Conservation (phyloP, 2,329 filamentous ascomycete species). For the Torrubiellomyces zombiae region DNA sequence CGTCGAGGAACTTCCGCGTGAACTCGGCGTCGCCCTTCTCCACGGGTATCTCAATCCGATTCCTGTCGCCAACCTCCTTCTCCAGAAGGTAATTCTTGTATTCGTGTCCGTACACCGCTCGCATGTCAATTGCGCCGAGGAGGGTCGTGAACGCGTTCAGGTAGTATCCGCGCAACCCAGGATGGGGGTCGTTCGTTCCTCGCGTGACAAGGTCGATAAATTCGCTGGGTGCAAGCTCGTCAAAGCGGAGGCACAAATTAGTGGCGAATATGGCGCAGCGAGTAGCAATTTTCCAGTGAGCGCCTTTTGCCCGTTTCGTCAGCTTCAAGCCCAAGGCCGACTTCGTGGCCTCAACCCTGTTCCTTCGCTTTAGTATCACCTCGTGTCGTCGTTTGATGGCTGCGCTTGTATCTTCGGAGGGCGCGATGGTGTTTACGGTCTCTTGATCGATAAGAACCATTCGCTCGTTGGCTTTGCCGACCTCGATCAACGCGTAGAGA, state of each 20-base stretch:
- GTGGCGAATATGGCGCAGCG: constrained; percentile 81
- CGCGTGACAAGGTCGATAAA: constrained; percentile 70
- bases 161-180: constrained; percentile 67
- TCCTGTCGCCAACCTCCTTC: constrained; percentile 53
- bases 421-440: constrained; percentile 55
- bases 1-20: constrained; percentile 61
- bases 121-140: constrained; percentile 75
- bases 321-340: constrained; percentile 64
- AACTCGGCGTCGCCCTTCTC: constrained; percentile 59
- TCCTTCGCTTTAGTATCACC: constrained; percentile 59
- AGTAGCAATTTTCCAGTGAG: constrained; percentile 93
- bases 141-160: constrained; percentile 58
- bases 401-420: constrained; percentile 43
- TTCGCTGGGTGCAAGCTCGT: constrained; percentile 63
- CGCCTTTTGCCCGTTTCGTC: constrained; percentile 55
- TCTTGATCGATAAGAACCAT: constrained; percentile 67
- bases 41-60: constrained; percentile 60
- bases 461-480: constrained; percentile 73
- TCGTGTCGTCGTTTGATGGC: constrained; percentile 44
- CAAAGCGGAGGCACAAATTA: constrained; percentile 82
- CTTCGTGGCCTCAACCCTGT: constrained; percentile 71
- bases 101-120: constrained; percentile 70
- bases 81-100: constrained; percentile 78
- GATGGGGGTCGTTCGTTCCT: constrained; percentile 81
- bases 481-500: constrained; percentile 76